These are phyloP conservation scores for Inga leiocalycina DNA, from an alignment of 306 rosid species.

Conservation along the genomic window DNA sequence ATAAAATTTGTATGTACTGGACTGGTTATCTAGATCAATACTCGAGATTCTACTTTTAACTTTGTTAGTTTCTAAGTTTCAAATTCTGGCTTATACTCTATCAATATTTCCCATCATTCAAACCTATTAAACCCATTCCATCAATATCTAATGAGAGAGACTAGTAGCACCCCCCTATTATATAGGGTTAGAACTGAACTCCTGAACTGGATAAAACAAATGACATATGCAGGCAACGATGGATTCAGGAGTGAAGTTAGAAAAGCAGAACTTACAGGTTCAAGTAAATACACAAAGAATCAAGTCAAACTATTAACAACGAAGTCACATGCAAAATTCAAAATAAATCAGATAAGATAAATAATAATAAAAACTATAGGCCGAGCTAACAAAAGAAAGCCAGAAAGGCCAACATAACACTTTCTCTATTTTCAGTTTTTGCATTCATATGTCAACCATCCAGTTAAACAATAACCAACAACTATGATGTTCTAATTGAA, in stretches of 20 bases:
- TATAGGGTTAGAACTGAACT: background rate
- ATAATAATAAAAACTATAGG: background rate
- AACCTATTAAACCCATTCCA: background rate
- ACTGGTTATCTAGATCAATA: background rate
- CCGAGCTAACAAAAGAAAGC: background rate
- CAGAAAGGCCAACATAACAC: background rate
- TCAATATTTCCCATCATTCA: background rate
- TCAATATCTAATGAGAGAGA: background rate
- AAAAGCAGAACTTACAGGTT: background rate
- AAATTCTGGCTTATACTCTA: background rate
- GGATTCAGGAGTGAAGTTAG: constrained; percentile 2
- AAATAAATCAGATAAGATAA: background rate
- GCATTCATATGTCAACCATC: constrained; percentile 7
- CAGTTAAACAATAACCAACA: constrained; percentile 8
- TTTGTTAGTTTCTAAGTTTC: background rate
- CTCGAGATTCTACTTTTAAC: background rate
- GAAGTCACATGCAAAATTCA: background rate
- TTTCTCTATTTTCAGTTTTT: background rate
- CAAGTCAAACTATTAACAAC: background rate
- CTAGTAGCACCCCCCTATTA: background rate
- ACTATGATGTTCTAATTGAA: constrained; percentile 9
- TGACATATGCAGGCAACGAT: background rate
- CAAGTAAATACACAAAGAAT: background rate
- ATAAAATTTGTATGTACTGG: background rate
- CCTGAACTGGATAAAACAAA: background rate